phyloP scores from a whole-genome alignment of 2,329 filamentous ascomycete species.

The Colletotrichum incanum region DNA sequence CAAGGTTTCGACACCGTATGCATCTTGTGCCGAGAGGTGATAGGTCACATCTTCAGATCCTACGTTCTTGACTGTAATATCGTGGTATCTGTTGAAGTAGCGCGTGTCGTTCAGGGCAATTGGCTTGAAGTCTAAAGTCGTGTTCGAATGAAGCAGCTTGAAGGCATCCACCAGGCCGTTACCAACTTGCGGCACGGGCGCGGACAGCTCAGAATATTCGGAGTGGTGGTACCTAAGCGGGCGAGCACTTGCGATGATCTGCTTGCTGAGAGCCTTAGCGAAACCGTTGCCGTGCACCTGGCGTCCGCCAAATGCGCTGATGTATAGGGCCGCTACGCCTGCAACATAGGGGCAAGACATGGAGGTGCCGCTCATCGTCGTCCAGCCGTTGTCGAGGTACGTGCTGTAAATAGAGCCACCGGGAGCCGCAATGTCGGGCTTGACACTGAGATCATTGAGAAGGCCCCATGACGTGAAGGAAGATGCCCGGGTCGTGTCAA shows the following conservation, averaged over 20 bases:
- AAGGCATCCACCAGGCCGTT: constrained; percentile 60
- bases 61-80: constrained; percentile 55
- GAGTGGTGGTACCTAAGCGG: constrained; percentile 48
- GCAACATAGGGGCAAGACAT: constrained; percentile 65
- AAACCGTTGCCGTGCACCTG: constrained; percentile 50
- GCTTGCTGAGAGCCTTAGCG: constrained; percentile 48
- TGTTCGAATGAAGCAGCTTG: constrained; percentile 57
- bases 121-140: constrained; percentile 55
- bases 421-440: constrained; percentile 61
- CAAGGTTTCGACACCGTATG: constrained; percentile 55
- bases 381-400: constrained; percentile 55
- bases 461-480: constrained; percentile 61
- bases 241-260: constrained; percentile 54
- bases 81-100: constrained; percentile 52
- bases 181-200: constrained; percentile 58
- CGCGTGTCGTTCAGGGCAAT: constrained; percentile 63
- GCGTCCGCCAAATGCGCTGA: constrained; percentile 52
- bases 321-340: constrained; percentile 57
- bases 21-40: constrained; percentile 48
- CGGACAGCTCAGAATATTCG: constrained; percentile 43
- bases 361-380: constrained; percentile 62
- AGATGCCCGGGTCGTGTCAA: constrained; percentile 15
- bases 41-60: constrained; percentile 54
- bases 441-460: constrained; percentile 59
- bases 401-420: constrained; percentile 60